Conservation (phyloP, 2,329 filamentous ascomycete genomes). For the Fonsecaea pugnacius region DNA sequence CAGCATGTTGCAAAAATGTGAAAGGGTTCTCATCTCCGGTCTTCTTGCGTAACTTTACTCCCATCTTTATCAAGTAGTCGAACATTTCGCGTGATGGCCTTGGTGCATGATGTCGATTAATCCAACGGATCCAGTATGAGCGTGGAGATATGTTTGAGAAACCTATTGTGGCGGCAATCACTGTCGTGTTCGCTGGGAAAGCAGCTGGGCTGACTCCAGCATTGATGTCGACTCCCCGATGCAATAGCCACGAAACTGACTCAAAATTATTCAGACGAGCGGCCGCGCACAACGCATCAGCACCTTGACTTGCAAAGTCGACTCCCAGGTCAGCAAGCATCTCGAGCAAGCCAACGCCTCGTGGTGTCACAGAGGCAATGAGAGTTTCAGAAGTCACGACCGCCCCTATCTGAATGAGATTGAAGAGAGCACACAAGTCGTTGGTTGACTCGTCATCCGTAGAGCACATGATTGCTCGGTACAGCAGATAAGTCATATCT, state of each 20-base stretch:
- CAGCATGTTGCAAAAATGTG: not conserved
- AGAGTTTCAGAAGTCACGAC: not conserved
- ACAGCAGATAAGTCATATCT: not conserved
- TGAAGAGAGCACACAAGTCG: not conserved
- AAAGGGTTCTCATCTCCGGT: not conserved
- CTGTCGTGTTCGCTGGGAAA: not conserved
- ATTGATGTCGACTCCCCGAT: not conserved
- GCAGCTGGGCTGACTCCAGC: not conserved
- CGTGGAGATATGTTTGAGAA: no score
- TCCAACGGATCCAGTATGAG: not conserved
- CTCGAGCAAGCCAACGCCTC: not conserved
- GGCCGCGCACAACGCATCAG: not conserved
- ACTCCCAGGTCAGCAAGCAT: slow-evolving; percentile 2
- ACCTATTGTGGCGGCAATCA: not conserved
- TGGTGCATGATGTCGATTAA: not conserved
- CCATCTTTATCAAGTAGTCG: not conserved
- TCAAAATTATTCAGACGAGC: slow-evolving; percentile 6
- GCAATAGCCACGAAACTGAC: not conserved
- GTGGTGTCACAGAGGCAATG: not conserved
- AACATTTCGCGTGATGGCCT: slow-evolving; percentile 2
- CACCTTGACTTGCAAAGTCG: not conserved
- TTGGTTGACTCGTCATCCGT: not conserved
- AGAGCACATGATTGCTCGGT: not conserved
- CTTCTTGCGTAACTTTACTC: not conserved
- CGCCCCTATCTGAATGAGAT: not conserved